A percentile compares a stretch with the other conserved stretches of the same genome.
These are phyloP conservation scores for Thinopyrum elongatum DNA, from an alignment of 176 grass and related monocot genomes.

Conservation along the genomic window DNA sequence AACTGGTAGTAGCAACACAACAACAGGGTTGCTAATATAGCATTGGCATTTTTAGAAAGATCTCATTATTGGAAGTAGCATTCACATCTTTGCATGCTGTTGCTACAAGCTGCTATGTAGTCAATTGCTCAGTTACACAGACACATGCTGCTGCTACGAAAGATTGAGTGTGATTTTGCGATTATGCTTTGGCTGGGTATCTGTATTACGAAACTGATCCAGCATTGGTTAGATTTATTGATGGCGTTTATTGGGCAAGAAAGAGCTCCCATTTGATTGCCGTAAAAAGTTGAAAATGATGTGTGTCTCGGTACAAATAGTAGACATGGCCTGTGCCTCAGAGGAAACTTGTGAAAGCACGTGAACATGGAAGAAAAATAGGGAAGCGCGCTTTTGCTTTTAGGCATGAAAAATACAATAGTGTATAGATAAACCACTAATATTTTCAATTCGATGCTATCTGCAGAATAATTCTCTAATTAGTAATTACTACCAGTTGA, in stretches of 20 bases:
- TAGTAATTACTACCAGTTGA: background rate
- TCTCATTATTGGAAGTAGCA: conserved; percentile 11
- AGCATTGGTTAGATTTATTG: background rate
- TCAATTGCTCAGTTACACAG: background rate
- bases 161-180: background rate
- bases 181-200: background rate
- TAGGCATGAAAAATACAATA: conserved; percentile 14
- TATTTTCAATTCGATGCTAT: conserved; percentile 1
- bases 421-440: background rate
- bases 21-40: conserved; percentile 11
- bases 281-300: background rate
- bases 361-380: background rate
- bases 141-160: background rate
- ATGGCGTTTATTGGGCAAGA: background rate
- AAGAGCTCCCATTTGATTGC: background rate
- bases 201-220: background rate
- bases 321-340: background rate
- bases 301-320: background rate
- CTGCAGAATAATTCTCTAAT: conserved; percentile 8
- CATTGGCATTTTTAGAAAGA: background rate
- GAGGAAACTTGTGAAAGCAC: background rate
- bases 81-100: background rate
- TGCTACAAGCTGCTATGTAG: conserved; percentile 10
- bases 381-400: background rate
- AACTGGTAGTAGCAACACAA: conserved; percentile 4